A percentile compares a stretch with the other conserved stretches of the same genome.
Evolutionary conservation across 2,329 filamentous ascomycete species (phyloP).

Genomic region (Sordariomycetes sp.): DNA sequence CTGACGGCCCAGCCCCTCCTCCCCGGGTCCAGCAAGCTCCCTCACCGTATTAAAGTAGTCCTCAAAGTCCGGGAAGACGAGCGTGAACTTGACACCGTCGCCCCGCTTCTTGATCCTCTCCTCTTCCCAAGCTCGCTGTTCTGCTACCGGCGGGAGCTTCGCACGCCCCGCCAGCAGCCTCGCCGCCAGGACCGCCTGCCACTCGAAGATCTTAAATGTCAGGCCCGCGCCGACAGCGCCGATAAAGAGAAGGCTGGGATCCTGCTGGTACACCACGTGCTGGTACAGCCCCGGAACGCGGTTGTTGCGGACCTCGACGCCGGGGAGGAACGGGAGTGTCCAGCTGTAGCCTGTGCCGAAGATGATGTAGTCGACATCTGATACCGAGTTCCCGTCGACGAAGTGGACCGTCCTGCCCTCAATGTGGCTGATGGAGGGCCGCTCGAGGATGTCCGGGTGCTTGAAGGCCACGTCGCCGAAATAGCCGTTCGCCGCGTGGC

Average conservation of each 20-base stretch:
- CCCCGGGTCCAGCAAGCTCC: neutral
- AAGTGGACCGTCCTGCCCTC: slow-evolving; percentile 39
- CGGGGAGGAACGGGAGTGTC: slow-evolving; percentile 49
- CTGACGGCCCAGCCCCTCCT: neutral
- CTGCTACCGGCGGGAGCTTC: slow-evolving; percentile 32
- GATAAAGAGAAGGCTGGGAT: slow-evolving; percentile 45
- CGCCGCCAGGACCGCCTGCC: slow-evolving; percentile 54
- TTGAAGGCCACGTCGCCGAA: slow-evolving; percentile 50
- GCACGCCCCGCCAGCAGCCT: slow-evolving; percentile 45
- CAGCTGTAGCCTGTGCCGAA: slow-evolving; percentile 59
- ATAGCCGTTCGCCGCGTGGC: slow-evolving; percentile 37
- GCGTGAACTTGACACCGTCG: slow-evolving; percentile 44
- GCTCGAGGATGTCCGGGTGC: slow-evolving; percentile 38
- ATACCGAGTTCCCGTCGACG: slow-evolving; percentile 38
- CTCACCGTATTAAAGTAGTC: slow-evolving; percentile 44
- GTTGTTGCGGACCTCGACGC: slow-evolving; percentile 40
- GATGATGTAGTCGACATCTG: slow-evolving; percentile 49
- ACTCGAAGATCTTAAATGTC: slow-evolving; percentile 61
- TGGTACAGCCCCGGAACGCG: slow-evolving; percentile 45
- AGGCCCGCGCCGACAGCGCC: slow-evolving; percentile 41
- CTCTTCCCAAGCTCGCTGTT: slow-evolving; percentile 45
- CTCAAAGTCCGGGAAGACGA: slow-evolving; percentile 51
- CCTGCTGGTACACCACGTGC: slow-evolving; percentile 43
- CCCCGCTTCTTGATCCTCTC: slow-evolving; percentile 41
- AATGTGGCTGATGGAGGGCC: slow-evolving; percentile 37